A percentile compares a stretch with the other conserved stretches of the same genome.
Conservation (phyloP, 1,284 basidiomycete species). For the Ganoderma lingzhi region DNA sequence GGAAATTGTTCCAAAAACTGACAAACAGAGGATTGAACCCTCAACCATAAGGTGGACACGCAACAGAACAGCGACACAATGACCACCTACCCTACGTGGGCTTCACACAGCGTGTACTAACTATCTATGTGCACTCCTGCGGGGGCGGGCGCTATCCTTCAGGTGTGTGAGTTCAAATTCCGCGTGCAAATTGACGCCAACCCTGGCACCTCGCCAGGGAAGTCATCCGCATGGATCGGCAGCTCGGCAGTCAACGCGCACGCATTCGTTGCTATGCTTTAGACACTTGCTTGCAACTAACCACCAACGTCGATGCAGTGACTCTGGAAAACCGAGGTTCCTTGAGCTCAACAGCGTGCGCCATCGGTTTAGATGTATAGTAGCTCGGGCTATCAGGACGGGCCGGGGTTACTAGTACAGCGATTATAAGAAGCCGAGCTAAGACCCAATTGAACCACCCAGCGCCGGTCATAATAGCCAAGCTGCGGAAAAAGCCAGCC, state of each 20-base stretch:
- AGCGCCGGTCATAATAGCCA: background rate
- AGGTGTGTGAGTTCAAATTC: no score
- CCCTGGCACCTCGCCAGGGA: background rate
- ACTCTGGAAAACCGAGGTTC: background rate
- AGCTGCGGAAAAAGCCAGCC: background rate
- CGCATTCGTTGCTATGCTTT: background rate
- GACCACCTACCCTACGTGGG: no score
- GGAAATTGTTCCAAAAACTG: no score
- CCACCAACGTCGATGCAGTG: background rate
- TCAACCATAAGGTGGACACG: no score
- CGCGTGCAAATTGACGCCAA: background rate
- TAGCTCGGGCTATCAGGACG: background rate
- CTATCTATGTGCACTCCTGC: no score
- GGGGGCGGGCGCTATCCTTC: no score
- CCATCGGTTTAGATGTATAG: background rate
- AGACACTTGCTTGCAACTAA: background rate
- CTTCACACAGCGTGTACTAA: no score
- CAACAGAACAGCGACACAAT: no score
- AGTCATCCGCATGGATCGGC: background rate
- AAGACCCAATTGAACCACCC: background rate
- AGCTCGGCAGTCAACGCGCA: background rate
- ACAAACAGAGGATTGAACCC: no score
- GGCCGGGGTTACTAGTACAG: background rate
- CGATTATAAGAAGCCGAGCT: background rate
- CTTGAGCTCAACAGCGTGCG: background rate